These are phyloP conservation scores for Closterium sp. DNA, from an alignment of 139 green algal genomes.

Conservation along the genomic window DNA sequence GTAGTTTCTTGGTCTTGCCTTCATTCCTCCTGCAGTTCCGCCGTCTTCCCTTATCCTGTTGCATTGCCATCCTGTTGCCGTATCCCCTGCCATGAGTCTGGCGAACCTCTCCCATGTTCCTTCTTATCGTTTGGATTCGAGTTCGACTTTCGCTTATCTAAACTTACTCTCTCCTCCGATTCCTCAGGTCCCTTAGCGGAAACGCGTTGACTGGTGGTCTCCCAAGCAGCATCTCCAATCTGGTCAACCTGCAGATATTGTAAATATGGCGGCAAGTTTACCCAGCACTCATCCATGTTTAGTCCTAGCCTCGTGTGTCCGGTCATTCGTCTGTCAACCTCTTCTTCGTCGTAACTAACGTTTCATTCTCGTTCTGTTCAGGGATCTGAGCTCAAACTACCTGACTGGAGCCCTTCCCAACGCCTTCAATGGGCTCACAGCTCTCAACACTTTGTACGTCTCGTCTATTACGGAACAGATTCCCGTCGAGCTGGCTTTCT, in stretches of 20 bases:
- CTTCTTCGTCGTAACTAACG: not conserved
- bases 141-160: not conserved
- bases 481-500: not conserved
- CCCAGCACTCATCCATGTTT: too few species aligned
- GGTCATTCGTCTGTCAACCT: not conserved
- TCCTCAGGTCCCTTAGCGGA: not conserved
- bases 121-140: not conserved
- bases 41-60: not conserved
- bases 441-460: not conserved
- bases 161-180: not conserved
- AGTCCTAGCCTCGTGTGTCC: too few species aligned
- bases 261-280: not conserved
- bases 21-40: not conserved
- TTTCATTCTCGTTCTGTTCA: not conserved
- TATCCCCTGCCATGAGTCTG: too few species aligned
- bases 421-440: not conserved
- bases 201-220: not conserved
- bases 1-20: not conserved
- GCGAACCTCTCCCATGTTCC: not conserved
- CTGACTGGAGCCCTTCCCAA: not conserved
- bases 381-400: not conserved
- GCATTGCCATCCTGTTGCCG: not conserved
- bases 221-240: not conserved
- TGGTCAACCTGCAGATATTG: not conserved
- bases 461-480: not conserved